phyloP scores from a whole-genome alignment of 768 basidiomycete genomes.

The Rhodotorula paludigena region DNA sequence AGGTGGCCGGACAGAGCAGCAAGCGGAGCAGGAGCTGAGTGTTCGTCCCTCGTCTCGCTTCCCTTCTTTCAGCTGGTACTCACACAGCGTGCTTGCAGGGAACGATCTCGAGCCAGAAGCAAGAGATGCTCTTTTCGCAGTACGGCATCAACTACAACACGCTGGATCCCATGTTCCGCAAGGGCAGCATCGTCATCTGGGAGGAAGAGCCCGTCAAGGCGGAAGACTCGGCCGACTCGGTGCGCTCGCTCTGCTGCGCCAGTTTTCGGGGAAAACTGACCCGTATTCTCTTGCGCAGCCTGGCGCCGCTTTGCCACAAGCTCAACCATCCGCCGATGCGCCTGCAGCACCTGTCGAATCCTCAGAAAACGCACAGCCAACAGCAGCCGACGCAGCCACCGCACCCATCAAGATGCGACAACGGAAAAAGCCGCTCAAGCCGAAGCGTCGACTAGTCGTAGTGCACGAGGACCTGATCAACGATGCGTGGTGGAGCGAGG shows the following conservation, averaged over 20 bases:
- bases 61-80: neutral
- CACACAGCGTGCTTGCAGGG: slow-evolving; percentile 56
- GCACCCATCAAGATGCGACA: slow-evolving; percentile 2
- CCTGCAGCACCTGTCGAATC: neutral
- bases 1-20: slow-evolving; percentile 67
- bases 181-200: slow-evolving; percentile 78
- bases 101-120: slow-evolving; percentile 79
- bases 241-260: neutral
- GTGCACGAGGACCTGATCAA: slow-evolving; percentile 43
- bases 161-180: slow-evolving; percentile 65
- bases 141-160: slow-evolving; percentile 86
- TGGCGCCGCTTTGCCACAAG: too few relatives aligned
- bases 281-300: too few relatives aligned
- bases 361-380: too few relatives aligned
- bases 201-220: slow-evolving; percentile 28
- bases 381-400: too few relatives aligned
- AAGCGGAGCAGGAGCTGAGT: slow-evolving; percentile 74
- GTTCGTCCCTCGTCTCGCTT: slow-evolving; percentile 50
- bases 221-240: neutral
- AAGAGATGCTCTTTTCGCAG: slow-evolving; percentile 77
- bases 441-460: slow-evolving; percentile 15
- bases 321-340: neutral
- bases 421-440: slow-evolving; percentile 18
- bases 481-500: slow-evolving; percentile 40
- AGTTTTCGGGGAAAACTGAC: too few relatives aligned